Conservation (phyloP, 2,329 filamentous ascomycete genomes). For the Pseudogymnoascus sp. region DNA sequence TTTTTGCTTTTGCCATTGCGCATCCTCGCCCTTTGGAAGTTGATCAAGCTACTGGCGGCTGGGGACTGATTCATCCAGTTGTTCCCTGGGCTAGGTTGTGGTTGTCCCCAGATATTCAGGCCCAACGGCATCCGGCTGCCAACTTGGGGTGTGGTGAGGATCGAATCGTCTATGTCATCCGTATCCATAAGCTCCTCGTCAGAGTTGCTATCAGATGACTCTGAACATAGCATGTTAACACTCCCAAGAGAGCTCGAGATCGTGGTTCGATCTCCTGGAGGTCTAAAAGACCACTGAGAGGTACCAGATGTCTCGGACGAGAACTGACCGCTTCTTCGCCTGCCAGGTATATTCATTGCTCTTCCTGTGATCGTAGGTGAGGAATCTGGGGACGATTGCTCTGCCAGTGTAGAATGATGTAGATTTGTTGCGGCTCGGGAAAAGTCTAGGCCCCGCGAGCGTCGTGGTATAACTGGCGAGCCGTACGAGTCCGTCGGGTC, state of each 20-base stretch:
- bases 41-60: conserved; percentile 68
- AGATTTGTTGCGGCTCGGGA: conserved; percentile 87
- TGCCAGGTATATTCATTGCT: conserved; percentile 55
- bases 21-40: conserved; percentile 60
- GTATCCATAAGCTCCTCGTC: conserved; percentile 67
- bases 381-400: conserved; percentile 80
- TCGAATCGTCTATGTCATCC: conserved; percentile 67
- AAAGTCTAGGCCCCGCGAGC: conserved; percentile 87
- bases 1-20: conserved; percentile 56
- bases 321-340: conserved; percentile 41
- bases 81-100: conserved; percentile 44
- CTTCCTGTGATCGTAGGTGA: conserved; percentile 77
- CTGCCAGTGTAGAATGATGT: conserved; percentile 89
- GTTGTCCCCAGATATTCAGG: conserved; percentile 19
- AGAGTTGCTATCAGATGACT: conserved; percentile 66
- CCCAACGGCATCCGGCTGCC: conserved; percentile 47
- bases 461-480: conserved; percentile 79
- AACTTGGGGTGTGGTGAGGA: conserved; percentile 75
- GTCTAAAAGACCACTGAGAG: conserved; percentile 64
- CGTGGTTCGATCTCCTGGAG: conserved; percentile 60
- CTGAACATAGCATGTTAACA: conserved; percentile 62
- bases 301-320: conserved; percentile 35
- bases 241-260: conserved; percentile 62
- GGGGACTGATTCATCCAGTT: conserved; percentile 64
- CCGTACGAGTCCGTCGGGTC: conserved; percentile 80